Evolutionary conservation across 345 rosid species (phyloP).

Genomic region (Eutrema yunnanense): DNA sequence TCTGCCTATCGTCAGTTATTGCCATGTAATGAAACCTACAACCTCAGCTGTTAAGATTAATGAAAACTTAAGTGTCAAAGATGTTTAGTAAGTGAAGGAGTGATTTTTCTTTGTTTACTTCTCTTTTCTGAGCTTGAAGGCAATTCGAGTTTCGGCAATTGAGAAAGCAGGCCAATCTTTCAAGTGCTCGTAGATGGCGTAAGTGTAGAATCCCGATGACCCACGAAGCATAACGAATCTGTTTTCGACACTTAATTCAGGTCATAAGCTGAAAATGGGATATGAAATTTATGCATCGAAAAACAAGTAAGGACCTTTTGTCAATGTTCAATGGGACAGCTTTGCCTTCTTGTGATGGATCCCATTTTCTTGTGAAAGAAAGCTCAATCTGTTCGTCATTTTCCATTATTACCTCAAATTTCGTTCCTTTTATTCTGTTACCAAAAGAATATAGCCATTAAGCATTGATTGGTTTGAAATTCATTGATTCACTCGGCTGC

Average conservation of each 20-base stretch:
- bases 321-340: constrained; percentile 56
- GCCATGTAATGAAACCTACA: constrained; percentile 86
- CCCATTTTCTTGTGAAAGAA: constrained; percentile 39
- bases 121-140: constrained; percentile 83
- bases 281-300: neutral
- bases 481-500: neutral
- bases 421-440: constrained; percentile 32
- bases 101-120: constrained; percentile 35
- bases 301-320: constrained; percentile 41
- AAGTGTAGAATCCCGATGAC: constrained; percentile 77
- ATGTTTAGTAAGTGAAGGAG: neutral
- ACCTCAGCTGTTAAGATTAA: neutral
- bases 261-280: neutral
- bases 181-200: constrained; percentile 73
- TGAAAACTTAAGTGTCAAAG: neutral
- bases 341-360: constrained; percentile 32
- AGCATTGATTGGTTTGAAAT: neutral
- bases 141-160: constrained; percentile 65
- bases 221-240: constrained; percentile 78
- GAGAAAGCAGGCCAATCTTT: constrained; percentile 81
- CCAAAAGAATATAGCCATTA: neutral
- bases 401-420: constrained; percentile 17
- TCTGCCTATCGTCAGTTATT: constrained; percentile 78
- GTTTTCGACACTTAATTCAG: neutral
- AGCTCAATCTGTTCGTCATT: constrained; percentile 32